Evolutionary conservation across 2,329 filamentous ascomycete genomes (phyloP).

Genomic region (Ophioceras dolichostomum): DNA sequence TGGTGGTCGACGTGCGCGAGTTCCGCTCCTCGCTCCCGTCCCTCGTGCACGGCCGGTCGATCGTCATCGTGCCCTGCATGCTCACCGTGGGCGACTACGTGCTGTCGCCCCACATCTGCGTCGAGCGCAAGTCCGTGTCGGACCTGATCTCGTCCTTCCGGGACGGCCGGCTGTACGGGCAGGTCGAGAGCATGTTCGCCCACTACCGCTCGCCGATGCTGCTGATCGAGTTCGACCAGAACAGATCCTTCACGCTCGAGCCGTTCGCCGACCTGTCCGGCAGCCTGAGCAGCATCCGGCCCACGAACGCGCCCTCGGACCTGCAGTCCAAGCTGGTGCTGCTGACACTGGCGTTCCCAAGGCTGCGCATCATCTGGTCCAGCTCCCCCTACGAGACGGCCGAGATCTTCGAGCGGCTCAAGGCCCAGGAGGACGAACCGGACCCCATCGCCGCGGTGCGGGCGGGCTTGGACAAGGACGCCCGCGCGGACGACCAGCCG

Average conservation of each 20-base stretch:
- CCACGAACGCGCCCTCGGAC: slow-evolving; percentile 49
- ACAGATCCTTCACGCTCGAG: slow-evolving; percentile 92
- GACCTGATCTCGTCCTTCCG: slow-evolving; percentile 88
- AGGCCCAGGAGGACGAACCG: slow-evolving; percentile 79
- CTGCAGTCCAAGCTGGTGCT: slow-evolving; percentile 87
- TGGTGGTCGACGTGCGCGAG: slow-evolving; percentile 92
- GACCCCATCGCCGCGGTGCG: slow-evolving; percentile 81
- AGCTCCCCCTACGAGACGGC: slow-evolving; percentile 90
- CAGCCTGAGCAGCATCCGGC: slow-evolving; percentile 48
- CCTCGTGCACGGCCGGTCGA: slow-evolving; percentile 76
- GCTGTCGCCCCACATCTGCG: slow-evolving; percentile 77
- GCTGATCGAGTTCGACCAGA: slow-evolving; percentile 94
- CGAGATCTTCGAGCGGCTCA: slow-evolving; percentile 90
- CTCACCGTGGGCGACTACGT: slow-evolving; percentile 95
- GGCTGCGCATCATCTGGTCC: slow-evolving; percentile 86
- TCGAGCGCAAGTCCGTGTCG: slow-evolving; percentile 87
- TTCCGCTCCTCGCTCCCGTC: slow-evolving; percentile 89
- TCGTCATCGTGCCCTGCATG: slow-evolving; percentile 87
- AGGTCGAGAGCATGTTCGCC: slow-evolving; percentile 87
- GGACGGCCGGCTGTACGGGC: slow-evolving; percentile 82
- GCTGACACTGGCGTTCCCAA: slow-evolving; percentile 82
- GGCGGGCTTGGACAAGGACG: slow-evolving; percentile 58
- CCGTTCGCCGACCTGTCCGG: slow-evolving; percentile 57
- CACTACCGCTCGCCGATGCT: slow-evolving; percentile 86
- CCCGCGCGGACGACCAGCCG: slow-evolving; percentile 51